Conservation (phyloP, 2,329 filamentous ascomycete species). For the Aspergillus viridinutans region DNA sequence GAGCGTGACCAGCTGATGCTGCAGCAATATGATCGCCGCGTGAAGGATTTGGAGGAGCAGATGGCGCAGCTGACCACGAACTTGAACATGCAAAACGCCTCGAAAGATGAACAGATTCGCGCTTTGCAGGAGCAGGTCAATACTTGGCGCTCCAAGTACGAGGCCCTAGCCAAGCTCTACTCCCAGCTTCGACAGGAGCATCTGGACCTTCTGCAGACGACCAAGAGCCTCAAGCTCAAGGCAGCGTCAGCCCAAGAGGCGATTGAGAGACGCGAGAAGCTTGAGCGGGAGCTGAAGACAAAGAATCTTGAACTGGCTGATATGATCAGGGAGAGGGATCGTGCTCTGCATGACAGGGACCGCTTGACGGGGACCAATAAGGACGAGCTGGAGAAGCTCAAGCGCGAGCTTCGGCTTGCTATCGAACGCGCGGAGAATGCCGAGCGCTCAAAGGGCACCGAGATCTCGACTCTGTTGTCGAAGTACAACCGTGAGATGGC, state of each 20-base stretch:
- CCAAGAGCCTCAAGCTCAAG: conserved; percentile 93
- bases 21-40: conserved; percentile 90
- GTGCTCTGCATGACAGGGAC: conserved; percentile 90
- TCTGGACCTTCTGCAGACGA: conserved; percentile 89
- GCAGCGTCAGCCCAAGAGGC: conserved; percentile 95
- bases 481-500: conserved; percentile 98
- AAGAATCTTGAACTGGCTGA: conserved; percentile 98
- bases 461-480: conserved; percentile 87
- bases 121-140: conserved; percentile 95
- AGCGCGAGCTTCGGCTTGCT: conserved; percentile 87
- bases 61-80: conserved; percentile 76
- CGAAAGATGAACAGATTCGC: conserved; percentile 90
- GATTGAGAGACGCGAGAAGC: conserved; percentile 87
- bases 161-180: conserved; percentile 92
- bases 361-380: conserved; percentile 78
- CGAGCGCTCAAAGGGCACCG: conserved; percentile 88
- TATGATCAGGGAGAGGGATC: conserved; percentile 95
- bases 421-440: conserved; percentile 87
- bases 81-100: conserved; percentile 76
- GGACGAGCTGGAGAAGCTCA: conserved; percentile 91
- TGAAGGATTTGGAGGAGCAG: conserved; percentile 89
- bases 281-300: conserved; percentile 96
- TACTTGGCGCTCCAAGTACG: conserved; percentile 96
- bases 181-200: conserved; percentile 94
- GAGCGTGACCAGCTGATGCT: conserved; percentile 96